Evolutionary conservation across 306 rosid genomes (phyloP), one percentile per base, ranked within the genome.

Genomic region (Begonia peltatifolia): DNA sequence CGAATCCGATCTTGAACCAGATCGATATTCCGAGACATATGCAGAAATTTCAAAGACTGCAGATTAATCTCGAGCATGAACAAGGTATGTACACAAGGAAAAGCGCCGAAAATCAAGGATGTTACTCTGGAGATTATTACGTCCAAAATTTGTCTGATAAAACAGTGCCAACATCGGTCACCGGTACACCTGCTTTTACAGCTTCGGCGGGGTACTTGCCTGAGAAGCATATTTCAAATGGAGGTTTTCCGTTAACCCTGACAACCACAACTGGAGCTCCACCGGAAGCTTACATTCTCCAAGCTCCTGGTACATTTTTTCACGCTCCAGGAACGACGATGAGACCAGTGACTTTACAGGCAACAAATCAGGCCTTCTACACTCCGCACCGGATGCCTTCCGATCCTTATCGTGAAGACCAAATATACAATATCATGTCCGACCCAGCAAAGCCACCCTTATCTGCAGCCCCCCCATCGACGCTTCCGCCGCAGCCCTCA

Each of bases 1-100:
- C 87, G 52, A 85, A 77, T 57, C 83, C 77, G 10, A 56, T 42
- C 0, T n/a, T 59, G 59, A 64, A 53, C 60, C 67, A 71, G 63
- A 20, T 66, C 13, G 95, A 76, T 47, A 63, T 83, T 52, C 96
- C 74, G 62, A 65, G 94, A 46, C 94, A 80, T 42, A 55, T 80
- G 55, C 90, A 76, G 68, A 75, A 77, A 49, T 47, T 82, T 55
- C 84, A 83, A 72, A 52, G 79, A 41, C 9, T 83, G 47, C 94
- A 81, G 46, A 66, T 87, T 30, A 63, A 69, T 20, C 23, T 20
- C 44, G 94, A 83, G 41, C 77, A 69, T 10, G 88, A 84, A 12
- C 82, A 76, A 56, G 58, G 68, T 10, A 63, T 68, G 41, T 81
- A 83, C 22, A 51, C 81, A 62, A 76, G 87, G 46, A 84, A 76